phyloP scores from a whole-genome alignment of 2,329 filamentous ascomycete species.

The Trichoderma brevicompactum region DNA sequence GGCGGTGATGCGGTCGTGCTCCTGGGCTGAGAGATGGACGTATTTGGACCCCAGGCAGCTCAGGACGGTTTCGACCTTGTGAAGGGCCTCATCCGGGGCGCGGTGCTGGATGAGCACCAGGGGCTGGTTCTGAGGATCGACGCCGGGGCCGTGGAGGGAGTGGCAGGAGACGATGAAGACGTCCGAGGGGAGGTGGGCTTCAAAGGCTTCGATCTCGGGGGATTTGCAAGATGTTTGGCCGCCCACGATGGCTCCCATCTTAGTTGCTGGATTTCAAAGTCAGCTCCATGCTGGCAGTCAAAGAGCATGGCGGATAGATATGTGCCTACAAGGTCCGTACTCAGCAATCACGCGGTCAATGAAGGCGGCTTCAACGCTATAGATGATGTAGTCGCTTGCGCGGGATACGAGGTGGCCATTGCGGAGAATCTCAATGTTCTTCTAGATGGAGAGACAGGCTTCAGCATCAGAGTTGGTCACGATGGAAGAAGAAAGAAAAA shows the following conservation, averaged over 20 bases:
- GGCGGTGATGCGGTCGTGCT: slow-evolving; percentile 96
- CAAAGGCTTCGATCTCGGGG: slow-evolving; percentile 92
- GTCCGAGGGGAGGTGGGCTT: slow-evolving; percentile 82
- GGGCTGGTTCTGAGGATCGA: slow-evolving; percentile 87
- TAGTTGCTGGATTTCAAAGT: slow-evolving; percentile 70
- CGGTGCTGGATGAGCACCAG: slow-evolving; percentile 94
- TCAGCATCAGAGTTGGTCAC: slow-evolving; percentile 50
- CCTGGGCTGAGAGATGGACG: slow-evolving; percentile 82
- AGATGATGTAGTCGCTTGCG: slow-evolving; percentile 97
- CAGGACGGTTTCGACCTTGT: slow-evolving; percentile 79
- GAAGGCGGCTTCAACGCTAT: slow-evolving; percentile 92
- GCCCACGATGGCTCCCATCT: slow-evolving; percentile 91
- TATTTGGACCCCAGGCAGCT: slow-evolving; percentile 82
- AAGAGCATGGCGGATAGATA: slow-evolving; percentile 17
- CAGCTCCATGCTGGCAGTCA: background rate
- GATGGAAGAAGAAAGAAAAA: slow-evolving; percentile 32
- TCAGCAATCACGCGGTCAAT: slow-evolving; percentile 85
- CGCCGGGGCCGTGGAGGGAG: slow-evolving; percentile 90
- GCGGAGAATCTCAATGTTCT: slow-evolving; percentile 81
- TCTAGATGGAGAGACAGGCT: slow-evolving; percentile 53
- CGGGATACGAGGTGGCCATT: slow-evolving; percentile 97
- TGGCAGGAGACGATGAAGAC: slow-evolving; percentile 95
- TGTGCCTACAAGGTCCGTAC: slow-evolving; percentile 81
- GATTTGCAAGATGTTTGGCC: slow-evolving; percentile 98
- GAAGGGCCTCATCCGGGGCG: slow-evolving; percentile 74